A percentile compares a stretch with the other conserved stretches of the same genome.
phyloP scores from a whole-genome alignment of 169 alveolate genomes.

The Plasmodium vivax region DNA sequence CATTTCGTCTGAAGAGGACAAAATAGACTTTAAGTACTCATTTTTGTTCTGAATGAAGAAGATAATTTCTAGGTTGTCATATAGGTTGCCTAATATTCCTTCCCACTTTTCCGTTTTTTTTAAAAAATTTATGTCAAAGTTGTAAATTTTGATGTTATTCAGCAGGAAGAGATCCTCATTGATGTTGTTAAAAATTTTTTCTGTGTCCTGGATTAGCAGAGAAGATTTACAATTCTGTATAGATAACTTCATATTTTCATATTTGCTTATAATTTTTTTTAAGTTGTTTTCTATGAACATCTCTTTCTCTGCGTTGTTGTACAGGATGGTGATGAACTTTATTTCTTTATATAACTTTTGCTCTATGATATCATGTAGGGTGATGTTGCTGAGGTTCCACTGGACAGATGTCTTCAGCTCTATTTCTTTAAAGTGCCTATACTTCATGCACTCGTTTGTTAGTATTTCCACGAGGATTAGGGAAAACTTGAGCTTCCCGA shows the following conservation, averaged over 20 bases:
- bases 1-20: conserved; percentile 82
- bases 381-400: conserved; percentile 63
- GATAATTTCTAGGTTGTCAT: conserved; percentile 92
- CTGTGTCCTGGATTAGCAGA: conserved; percentile 25
- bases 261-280: conserved; percentile 60
- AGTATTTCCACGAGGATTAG: conserved; percentile 71
- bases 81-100: conserved; percentile 87
- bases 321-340: conserved; percentile 43
- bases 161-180: conserved; percentile 71
- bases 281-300: conserved; percentile 59
- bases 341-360: conserved; percentile 66
- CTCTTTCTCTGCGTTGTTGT: conserved; percentile 72
- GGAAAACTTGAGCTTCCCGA: conserved; percentile 63
- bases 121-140: conserved; percentile 72
- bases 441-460: conserved; percentile 67
- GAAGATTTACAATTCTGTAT: conserved; percentile 37
- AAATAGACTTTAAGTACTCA: conserved; percentile 90
- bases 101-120: conserved; percentile 92
- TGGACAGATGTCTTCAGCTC: conserved; percentile 50
- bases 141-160: conserved; percentile 70
- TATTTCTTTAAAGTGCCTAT: conserved; percentile 71
- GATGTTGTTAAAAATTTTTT: conserved; percentile 44
- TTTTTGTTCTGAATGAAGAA: conserved; percentile 89
- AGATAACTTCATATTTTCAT: conserved; percentile 52
- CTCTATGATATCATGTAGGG: conserved; percentile 65